Conservation (phyloP, 805 yeast species). For the Candida succiphila region DNA sequence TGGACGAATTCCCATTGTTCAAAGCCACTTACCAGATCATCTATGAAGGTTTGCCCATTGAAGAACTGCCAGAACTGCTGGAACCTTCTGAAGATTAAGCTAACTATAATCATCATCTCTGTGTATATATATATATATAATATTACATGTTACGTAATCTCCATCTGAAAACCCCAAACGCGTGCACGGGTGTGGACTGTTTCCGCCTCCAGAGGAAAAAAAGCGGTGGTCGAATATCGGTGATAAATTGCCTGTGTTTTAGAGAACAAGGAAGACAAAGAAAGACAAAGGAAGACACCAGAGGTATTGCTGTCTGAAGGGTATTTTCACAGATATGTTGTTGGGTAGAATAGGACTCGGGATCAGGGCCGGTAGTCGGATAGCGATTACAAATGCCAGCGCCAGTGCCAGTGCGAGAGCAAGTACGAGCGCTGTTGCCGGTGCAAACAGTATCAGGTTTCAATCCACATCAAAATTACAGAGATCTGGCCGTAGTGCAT, state of each 20-base stretch:
- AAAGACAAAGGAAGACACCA: no score
- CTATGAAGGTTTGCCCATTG: constrained; percentile 65
- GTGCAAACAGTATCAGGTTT: neutral
- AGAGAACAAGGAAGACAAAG: no score
- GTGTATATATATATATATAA: neutral
- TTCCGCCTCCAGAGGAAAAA: no score
- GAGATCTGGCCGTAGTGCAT: neutral
- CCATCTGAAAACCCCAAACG: neutral
- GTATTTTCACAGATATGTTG: no score
- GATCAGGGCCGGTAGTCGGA: neutral
- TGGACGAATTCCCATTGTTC: constrained; percentile 73
- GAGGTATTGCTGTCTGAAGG: no score
- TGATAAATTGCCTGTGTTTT: no score
- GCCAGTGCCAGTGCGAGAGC: no score
- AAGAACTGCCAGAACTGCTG: constrained; percentile 62
- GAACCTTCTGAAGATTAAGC: constrained; percentile 31
- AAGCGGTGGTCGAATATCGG: no score
- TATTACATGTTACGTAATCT: no score
- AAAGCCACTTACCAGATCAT: constrained; percentile 76
- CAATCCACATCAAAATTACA: neutral
- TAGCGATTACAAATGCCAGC: no score
- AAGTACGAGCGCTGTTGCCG: no score
- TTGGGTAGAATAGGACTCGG: constrained; percentile 6
- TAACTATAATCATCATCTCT: neutral
- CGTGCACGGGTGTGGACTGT: no score